Base-by-base conservation (phyloP, 2,329 filamentous ascomycete genomes). In the Venturia pyrina region DNA sequence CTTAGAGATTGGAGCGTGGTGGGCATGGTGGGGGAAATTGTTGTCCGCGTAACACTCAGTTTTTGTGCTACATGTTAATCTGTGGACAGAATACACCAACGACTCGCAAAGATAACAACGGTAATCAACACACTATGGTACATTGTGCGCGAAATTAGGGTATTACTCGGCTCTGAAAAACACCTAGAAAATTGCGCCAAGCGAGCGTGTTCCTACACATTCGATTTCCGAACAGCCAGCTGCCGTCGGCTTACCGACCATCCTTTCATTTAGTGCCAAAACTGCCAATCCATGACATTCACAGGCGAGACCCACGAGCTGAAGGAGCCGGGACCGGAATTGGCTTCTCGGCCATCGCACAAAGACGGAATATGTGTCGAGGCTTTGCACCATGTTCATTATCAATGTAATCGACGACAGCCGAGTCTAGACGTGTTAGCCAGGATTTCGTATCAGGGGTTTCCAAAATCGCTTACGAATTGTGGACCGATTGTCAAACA, bases 301-400 rank as follows among this genome's bases (percentile, higher is more conserved):
- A 59, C 28, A 59, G 28, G 15, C 53, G 53, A 37, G 53, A 59
- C 32, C 24, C 53, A 37, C 53, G 32, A 21, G 8, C 53, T 37
- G 53, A n/a, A 37, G 53, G 37, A 37, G 15, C 15, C 28, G 28
- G 28, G 10, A 59, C 78, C 5, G 80, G 78, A 66, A 82, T 78
- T 1, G 80, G 81, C 68, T 80, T 77, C 71, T 82, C 80, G 24
- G 76, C 79, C 72, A 82, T 75, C 11, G 79, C 78, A 69, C 75
- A 75, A 37, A 82, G 74, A n/a, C 80, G 79, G 74, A 82, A 82
- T 60, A 82, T 78, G 69, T 82, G 80, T 57, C 80, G 74, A 48
- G 79, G 75, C 70, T 80, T 78, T 2, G 77, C 78, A 59, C 76
- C 75, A 53, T 76, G 75, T 59, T 81, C 80, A 43, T 79, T 78